A percentile compares a stretch with the other conserved stretches of the same genome.
Evolutionary conservation across 805 yeast genomes (phyloP).

Genomic region (Priceomyces medius): DNA sequence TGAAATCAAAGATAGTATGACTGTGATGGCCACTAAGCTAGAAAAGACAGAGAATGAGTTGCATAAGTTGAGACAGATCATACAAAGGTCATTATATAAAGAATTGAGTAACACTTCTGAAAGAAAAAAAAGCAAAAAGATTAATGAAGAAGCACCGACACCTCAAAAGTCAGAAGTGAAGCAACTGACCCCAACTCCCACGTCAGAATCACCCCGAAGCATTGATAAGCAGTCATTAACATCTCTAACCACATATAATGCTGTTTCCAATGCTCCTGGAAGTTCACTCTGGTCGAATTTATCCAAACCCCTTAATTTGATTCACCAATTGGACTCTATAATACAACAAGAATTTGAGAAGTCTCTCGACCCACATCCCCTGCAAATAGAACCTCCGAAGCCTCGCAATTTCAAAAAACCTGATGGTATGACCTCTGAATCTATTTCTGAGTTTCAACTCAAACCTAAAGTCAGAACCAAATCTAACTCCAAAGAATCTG

Average conservation of each 20-base stretch:
- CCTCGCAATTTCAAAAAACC: neutral
- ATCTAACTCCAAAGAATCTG: slow-evolving; percentile 1
- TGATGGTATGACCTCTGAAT: neutral
- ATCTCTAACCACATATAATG: neutral
- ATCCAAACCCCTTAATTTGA: slow-evolving; percentile 56
- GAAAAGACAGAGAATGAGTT: slow-evolving; percentile 48
- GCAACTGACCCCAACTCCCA: neutral
- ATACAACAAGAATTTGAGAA: slow-evolving; percentile 66
- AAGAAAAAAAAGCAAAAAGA: neutral
- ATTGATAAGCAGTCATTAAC: neutral
- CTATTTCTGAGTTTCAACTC: neutral
- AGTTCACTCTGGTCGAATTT: slow-evolving; percentile 33
- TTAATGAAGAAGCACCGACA: neutral
- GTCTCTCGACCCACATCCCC: slow-evolving; percentile 16
- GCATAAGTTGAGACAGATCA: slow-evolving; percentile 46
- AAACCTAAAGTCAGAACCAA: neutral
- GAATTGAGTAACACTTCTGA: slow-evolving; percentile 26
- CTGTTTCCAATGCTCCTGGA: slow-evolving; percentile 5
- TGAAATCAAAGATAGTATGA: slow-evolving; percentile 58
- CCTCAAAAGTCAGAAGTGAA: neutral
- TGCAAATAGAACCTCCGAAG: neutral
- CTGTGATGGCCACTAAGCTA: slow-evolving; percentile 40
- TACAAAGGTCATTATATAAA: slow-evolving; percentile 46
- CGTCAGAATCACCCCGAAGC: slow-evolving; percentile 1
- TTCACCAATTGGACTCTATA: slow-evolving; percentile 67